Conservation (phyloP, 768 basidiomycete genomes). For the Lactifluus subvellereus region DNA sequence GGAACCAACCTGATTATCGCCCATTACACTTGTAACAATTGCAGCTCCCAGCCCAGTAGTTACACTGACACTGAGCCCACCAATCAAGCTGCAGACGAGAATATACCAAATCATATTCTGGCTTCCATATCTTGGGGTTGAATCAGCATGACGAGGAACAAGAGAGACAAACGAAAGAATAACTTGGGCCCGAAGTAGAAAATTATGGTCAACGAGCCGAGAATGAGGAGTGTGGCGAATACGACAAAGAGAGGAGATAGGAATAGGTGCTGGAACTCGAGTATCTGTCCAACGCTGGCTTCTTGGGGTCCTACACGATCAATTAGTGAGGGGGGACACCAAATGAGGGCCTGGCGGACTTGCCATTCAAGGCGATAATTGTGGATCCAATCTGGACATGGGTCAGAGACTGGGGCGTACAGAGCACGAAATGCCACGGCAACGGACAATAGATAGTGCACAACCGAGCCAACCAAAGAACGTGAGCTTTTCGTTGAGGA, state of each 20-base stretch:
- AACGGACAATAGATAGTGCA: constrained; percentile 77
- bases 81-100: constrained; percentile 91
- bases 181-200: constrained; percentile 79
- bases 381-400: constrained; percentile 64
- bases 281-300: constrained; percentile 61
- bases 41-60: constrained; percentile 91
- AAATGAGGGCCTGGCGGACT: constrained; percentile 29
- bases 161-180: constrained; percentile 2
- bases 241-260: constrained; percentile 77
- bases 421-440: constrained; percentile 30
- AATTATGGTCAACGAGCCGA: constrained; percentile 60
- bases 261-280: constrained; percentile 72
- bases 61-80: constrained; percentile 90
- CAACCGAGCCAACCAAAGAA: constrained; percentile 99
- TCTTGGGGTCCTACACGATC: constrained; percentile 55
- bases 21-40: constrained; percentile 73
- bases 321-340: constrained; percentile 8
- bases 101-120: constrained; percentile 96
- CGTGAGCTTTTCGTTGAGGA: constrained; percentile 87
- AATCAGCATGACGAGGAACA: constrained; percentile 1
- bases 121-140: constrained; percentile 62
- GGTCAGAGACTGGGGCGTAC: background rate
- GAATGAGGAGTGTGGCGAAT: constrained; percentile 59
- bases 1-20: constrained; percentile 66
- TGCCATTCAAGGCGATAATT: constrained; percentile 85